Conservation (phyloP, 495 filamentous ascomycete genomes). For the Penicillium antarcticum region DNA sequence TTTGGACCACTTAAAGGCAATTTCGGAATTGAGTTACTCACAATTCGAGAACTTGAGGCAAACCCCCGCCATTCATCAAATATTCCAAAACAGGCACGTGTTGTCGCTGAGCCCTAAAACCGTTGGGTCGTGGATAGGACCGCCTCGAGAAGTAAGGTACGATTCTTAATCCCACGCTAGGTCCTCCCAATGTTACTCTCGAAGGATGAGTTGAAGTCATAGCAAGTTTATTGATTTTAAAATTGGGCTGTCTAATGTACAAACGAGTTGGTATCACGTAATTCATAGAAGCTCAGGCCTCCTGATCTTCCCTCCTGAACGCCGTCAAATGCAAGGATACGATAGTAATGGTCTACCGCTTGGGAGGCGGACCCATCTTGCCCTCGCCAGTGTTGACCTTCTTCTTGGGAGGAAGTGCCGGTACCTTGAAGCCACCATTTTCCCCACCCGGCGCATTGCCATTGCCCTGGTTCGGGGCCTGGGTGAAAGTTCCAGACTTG, state of each 20-base stretch:
- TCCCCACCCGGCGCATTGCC: conserved; percentile 20
- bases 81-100: not conserved
- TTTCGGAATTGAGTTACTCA: too few relatives aligned
- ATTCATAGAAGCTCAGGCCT: conserved; percentile 4
- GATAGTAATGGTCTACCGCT: conserved; percentile 23
- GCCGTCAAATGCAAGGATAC: conserved; percentile 18
- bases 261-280: conserved; percentile 21
- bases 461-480: conserved; percentile 59
- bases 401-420: conserved; percentile 42
- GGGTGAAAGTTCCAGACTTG: conserved; percentile 92
- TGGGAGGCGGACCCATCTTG: conserved; percentile 43
- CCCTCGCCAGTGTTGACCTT: conserved; percentile 42
- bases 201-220: not conserved
- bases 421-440: conserved; percentile 51
- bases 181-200: too few relatives aligned
- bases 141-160: too few relatives aligned
- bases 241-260: conserved; percentile 8
- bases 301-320: conserved; percentile 10
- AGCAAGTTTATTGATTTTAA: not conserved
- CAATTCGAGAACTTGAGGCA: not conserved
- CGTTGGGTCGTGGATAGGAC: not conserved
- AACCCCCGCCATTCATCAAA: not conserved
- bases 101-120: not conserved
- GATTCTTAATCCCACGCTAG: too few relatives aligned
- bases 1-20: not conserved